Evolutionary conservation across 2,329 filamentous ascomycete genomes (phyloP), one percentile per base, ranked within the genome.

Genomic region (Blastomyces parvus): DNA sequence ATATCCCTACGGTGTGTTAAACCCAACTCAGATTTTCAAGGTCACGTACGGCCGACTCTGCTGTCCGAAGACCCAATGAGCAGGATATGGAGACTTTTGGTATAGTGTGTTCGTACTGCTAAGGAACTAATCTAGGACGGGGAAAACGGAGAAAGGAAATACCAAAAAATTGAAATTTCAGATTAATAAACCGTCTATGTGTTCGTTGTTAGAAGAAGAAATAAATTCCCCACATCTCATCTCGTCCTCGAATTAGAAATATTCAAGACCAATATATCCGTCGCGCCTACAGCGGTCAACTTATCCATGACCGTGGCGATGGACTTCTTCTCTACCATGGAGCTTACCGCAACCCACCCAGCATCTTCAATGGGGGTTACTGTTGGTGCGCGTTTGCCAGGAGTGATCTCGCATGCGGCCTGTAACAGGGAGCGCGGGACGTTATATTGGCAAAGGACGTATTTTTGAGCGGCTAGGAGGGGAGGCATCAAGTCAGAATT

Each of bases 361-460:
- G 90, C 86, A 72, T 90, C 89, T 69, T 97, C 93, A 2, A 99
- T 82, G 19, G 88, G 81, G n/a, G 89, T 97, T 69, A 97, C 83
- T 1, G 93, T 97, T 2, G 94, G 90, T 1, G 94, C 92, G 60
- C 94, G 88, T 80, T 94, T 96, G 66, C 94, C 94, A 0, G 94
- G 94, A 0, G 94, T 97, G 73, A 97, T 89, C 69, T 83, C 83
- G 57, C 83, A 85, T 9, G 89, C 92, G 40, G 81, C 79, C 8
- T 81, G 72, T 63, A 99, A 84, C 62, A 84, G 83, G 58, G 78
- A 74, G 65, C 92, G 86, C 69, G 89, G 84, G 64, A 97, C 85
- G 78, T 99, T 99, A 83, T 97, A 99, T 73, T 95, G 91, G 81
- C 94, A 97, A 38, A 97, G 85, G 36, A 97, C 91, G 74, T 89